Conservation (phyloP, 495 filamentous ascomycete genomes). For the Cudoniella acicularis region DNA sequence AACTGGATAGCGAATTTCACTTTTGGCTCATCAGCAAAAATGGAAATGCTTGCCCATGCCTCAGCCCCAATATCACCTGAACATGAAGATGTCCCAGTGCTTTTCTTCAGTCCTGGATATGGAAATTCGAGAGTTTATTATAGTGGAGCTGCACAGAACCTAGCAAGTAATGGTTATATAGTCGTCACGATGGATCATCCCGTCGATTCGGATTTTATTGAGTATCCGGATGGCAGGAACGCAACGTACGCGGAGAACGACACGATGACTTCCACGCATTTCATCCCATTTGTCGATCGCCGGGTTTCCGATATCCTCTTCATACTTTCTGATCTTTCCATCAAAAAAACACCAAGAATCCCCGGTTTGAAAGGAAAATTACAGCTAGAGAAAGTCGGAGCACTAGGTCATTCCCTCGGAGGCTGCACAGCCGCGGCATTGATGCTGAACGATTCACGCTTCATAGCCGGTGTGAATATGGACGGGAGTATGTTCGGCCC, state of each 20-base stretch:
- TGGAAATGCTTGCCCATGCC: background rate
- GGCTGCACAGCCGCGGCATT: conserved; percentile 42
- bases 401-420: conserved; percentile 51
- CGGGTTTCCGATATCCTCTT: conserved; percentile 33
- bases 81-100: conserved; percentile 11
- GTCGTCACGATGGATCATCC: background rate
- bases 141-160: conserved; percentile 33
- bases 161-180: conserved; percentile 46
- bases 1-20: conserved; percentile 4
- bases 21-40: background rate
- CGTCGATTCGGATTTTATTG: conserved; percentile 7
- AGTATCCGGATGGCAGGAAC: conserved; percentile 20
- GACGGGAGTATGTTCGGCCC: conserved; percentile 39
- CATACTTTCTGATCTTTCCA: conserved; percentile 29
- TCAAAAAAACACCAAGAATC: conserved; percentile 19
- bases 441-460: conserved; percentile 32
- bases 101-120: conserved; percentile 37
- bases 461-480: conserved; percentile 41
- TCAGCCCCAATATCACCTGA: background rate
- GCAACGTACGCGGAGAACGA: conserved; percentile 39
- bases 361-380: conserved; percentile 8
- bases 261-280: background rate
- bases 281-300: conserved; percentile 9
- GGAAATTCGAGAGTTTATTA: conserved; percentile 35
- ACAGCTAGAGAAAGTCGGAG: conserved; percentile 27